phyloP scores from a whole-genome alignment of 352 stramenopile species.

The Phytophthora constricta region DNA sequence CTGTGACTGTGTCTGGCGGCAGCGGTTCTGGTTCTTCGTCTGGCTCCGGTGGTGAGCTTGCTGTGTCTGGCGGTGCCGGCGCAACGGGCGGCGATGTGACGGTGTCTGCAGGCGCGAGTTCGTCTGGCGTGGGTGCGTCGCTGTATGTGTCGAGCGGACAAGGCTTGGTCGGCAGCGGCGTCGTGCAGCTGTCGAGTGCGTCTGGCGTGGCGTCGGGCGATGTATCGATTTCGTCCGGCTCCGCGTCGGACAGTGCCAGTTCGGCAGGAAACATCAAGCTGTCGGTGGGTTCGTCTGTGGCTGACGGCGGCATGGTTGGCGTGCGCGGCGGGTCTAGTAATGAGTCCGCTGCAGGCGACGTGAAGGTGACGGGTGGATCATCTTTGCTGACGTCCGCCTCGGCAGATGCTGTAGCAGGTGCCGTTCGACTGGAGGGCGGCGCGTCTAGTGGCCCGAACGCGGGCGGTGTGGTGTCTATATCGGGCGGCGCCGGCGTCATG shows the following conservation, averaged over 20 bases:
- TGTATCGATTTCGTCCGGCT: conserved; percentile 5
- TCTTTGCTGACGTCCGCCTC: conserved; percentile 16
- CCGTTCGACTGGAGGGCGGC: conserved; percentile 21
- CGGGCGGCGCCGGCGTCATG: conserved; percentile 14
- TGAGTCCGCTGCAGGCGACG: conserved; percentile 18
- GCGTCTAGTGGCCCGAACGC: conserved; percentile 23
- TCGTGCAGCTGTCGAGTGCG: not conserved
- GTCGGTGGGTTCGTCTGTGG: conserved; percentile 9
- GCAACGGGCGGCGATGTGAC: not conserved
- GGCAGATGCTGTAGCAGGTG: conserved; percentile 13
- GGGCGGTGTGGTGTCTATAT: conserved; percentile 22
- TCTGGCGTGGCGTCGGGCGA: not conserved
- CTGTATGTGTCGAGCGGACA: not conserved
- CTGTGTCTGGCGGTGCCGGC: not conserved
- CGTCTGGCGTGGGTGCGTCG: not conserved
- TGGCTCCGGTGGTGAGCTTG: not conserved
- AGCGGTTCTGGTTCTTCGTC: not conserved
- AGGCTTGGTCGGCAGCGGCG: not conserved
- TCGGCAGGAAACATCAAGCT: conserved; percentile 1
- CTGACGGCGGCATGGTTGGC: conserved; percentile 19
- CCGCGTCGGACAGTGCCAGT: not conserved
- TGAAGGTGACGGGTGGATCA: conserved; percentile 23
- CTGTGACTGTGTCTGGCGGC: not conserved
- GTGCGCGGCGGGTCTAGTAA: conserved; percentile 19
- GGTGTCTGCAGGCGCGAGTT: not conserved